Conservation (phyloP, 2,329 filamentous ascomycete genomes). For the Penicillium aurantiogriseum region DNA sequence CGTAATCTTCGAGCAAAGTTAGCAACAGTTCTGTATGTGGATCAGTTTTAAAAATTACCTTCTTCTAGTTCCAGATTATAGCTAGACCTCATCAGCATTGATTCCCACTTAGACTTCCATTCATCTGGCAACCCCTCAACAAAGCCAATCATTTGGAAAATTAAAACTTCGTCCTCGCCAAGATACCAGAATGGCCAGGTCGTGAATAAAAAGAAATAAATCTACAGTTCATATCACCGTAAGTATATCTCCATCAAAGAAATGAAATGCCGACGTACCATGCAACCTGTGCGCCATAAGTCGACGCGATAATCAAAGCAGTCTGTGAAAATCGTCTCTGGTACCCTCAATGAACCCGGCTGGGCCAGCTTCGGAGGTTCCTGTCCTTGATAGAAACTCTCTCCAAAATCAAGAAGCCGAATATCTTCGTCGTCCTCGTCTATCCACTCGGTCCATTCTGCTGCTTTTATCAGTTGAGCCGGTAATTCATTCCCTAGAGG, state of each 20-base stretch:
- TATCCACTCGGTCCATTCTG: constrained; percentile 25
- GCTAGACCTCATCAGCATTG: constrained; percentile 11
- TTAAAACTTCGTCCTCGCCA: constrained; percentile 15
- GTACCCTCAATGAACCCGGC: constrained; percentile 28
- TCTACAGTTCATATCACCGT: constrained; percentile 14
- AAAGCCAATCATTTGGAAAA: constrained; percentile 26
- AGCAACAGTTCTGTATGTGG: constrained; percentile 4
- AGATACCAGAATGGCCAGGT: constrained; percentile 21
- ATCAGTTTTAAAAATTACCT: background rate
- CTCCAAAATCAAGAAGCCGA: constrained; percentile 26
- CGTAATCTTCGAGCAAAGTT: constrained; percentile 11
- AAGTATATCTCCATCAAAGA: constrained; percentile 2
- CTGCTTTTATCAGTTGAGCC: constrained; percentile 24
- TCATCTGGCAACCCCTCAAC: constrained; percentile 21
- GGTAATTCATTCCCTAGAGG: constrained; percentile 24
- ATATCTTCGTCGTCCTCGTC: constrained; percentile 29
- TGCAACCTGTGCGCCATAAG: constrained; percentile 31
- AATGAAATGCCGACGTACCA: constrained; percentile 18
- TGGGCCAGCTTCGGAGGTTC: constrained; percentile 24
- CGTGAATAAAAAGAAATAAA: constrained; percentile 24
- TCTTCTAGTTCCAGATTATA: constrained; percentile 6
- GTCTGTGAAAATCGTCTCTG: constrained; percentile 33
- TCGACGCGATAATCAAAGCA: constrained; percentile 33
- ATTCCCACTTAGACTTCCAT: constrained; percentile 23
- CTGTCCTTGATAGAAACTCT: constrained; percentile 21